Conservation (phyloP, 2,329 filamentous ascomycete species). For the Biscogniauxia mediterranea region DNA sequence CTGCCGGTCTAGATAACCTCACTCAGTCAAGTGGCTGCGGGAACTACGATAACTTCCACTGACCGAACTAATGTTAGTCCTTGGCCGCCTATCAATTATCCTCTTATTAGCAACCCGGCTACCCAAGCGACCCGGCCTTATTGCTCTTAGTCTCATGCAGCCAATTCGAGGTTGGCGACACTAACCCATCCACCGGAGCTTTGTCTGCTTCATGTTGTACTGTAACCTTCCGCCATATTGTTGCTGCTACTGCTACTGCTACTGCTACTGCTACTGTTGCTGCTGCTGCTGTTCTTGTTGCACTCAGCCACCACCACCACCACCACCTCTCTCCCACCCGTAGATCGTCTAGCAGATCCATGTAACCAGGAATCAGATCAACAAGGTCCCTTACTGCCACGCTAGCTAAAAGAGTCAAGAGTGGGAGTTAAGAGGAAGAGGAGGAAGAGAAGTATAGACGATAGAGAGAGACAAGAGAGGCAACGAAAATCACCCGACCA, state of each 20-base stretch:
- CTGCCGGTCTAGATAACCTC: background rate
- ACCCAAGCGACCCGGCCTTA: background rate
- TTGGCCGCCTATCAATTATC: no score
- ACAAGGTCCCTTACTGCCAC: background rate
- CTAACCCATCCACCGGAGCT: background rate
- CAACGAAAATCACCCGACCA: no score
- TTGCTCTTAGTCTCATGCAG: background rate
- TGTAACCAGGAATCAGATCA: background rate
- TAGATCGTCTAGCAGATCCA: background rate
- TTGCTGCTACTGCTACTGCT: no score
- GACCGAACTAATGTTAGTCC: background rate
- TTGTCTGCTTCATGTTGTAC: no score
- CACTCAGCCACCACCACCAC: background rate
- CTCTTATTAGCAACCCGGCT: no score
- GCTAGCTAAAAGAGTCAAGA: background rate
- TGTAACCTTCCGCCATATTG: background rate
- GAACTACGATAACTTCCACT: background rate
- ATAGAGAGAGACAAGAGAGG: background rate
- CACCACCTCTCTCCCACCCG: background rate
- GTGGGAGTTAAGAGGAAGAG: background rate
- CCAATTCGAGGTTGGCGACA: background rate
- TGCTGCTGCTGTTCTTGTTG: no score
- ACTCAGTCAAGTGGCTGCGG: background rate
- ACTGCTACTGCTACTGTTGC: no score
- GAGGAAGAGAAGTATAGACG: background rate